Evolutionary conservation across 345 rosid genomes (phyloP), one percentile per base, ranked within the genome.

Genomic region (Eutrema yunnanense): DNA sequence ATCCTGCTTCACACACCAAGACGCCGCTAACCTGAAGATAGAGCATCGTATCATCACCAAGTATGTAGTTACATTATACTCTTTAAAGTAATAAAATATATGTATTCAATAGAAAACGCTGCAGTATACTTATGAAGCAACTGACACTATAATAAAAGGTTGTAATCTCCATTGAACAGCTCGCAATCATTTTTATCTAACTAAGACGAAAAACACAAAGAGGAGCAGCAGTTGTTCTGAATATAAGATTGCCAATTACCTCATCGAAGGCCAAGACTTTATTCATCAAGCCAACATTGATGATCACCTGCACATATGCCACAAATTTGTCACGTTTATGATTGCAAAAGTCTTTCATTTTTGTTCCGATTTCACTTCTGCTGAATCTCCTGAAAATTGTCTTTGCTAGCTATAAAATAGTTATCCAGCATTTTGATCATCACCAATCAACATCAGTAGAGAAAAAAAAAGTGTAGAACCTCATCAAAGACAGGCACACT

Each of bases 401-500:
- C 27, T 52, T 42, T 8, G 6, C 16, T 43, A 14, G 32, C 30
- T 37, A 6, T 47, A 8, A 4, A 37, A n/a, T 27, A 73, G 37
- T 6, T 16, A 44, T 38, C 33, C 6, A 67, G 41, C 30, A 67
- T 9, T 40, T 50, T 51, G 32, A 61, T 29, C 33, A 69, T 62
- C 68, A 42, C 14, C 13, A 73, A 44, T 38, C 8, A 65, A 55
- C 30, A 48, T 40, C 13, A 55, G 30, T 48, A 40, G 4, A 63
- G 13, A 13, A 16, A 9, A 60, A 65, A 34, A 50, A 32, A 9
- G 36, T n/a, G 5, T 30, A 26, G 27, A 72, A 93, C 99, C 99
- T 95, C 96, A 43, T 95, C 96, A 79, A 88, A 92, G 62, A 90
- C 96, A 51, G 99, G 98, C 19, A 95, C 96, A 81, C 96, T 92